These are phyloP conservation scores for Fusarium virguliforme DNA, from an alignment of 2,329 filamentous ascomycete species.

Conservation along the genomic window DNA sequence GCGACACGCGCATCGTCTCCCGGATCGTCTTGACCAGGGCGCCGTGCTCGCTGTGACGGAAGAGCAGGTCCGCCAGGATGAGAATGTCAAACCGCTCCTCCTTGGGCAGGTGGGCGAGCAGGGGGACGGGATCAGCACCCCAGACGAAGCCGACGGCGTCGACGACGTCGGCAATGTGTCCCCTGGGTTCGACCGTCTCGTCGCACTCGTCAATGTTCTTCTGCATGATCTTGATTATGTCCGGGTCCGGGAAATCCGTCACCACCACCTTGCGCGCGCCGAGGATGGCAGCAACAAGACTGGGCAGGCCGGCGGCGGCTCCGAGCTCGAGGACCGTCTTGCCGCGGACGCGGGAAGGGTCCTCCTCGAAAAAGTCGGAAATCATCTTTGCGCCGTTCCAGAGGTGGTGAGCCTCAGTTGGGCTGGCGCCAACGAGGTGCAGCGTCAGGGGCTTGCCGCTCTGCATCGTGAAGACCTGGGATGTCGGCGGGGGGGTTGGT, in stretches of 20 bases:
- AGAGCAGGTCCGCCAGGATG: conserved; percentile 90
- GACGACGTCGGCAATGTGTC: conserved; percentile 58
- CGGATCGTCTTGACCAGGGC: conserved; percentile 83
- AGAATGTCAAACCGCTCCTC: conserved; percentile 79
- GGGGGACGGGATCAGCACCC: conserved; percentile 75
- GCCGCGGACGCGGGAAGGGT: conserved; percentile 73
- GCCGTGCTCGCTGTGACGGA: conserved; percentile 89
- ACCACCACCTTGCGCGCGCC: conserved; percentile 82
- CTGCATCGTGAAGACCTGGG: conserved; percentile 78
- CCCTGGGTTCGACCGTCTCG: conserved; percentile 54
- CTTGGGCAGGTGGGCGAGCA: conserved; percentile 72
- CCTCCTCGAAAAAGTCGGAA: conserved; percentile 82
- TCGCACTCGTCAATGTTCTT: conserved; percentile 78
- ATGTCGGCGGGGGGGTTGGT: conserved; percentile 82
- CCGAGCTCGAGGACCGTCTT: conserved; percentile 90
- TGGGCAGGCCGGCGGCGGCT: conserved; percentile 88
- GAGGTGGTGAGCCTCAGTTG: conserved; percentile 89
- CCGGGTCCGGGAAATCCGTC: conserved; percentile 90
- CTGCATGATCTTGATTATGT: conserved; percentile 85
- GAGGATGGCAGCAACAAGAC: conserved; percentile 81
- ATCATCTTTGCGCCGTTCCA: conserved; percentile 92
- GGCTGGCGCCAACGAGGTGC: conserved; percentile 88
- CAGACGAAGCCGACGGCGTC: conserved; percentile 84
- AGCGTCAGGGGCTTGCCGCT: conserved; percentile 77
- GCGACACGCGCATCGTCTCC: conserved; percentile 72